These are phyloP conservation scores for Lyophyllum decastes DNA, from an alignment of 768 basidiomycete species.

Conservation along the genomic window DNA sequence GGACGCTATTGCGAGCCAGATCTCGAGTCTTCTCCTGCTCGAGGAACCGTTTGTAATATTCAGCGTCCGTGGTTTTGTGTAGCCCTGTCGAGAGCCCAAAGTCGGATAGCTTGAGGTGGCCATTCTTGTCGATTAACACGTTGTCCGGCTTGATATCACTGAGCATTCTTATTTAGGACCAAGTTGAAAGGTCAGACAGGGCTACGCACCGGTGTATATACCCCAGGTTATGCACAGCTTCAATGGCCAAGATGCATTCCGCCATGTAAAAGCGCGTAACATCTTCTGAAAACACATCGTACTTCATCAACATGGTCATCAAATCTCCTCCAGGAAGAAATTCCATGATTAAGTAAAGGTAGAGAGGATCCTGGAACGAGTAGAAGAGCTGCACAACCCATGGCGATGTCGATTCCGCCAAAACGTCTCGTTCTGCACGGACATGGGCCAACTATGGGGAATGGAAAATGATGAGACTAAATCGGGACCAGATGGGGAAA, in stretches of 20 bases:
- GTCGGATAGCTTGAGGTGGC: constrained; percentile 96
- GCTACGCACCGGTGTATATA: constrained; percentile 90
- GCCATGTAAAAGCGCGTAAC: constrained; percentile 99
- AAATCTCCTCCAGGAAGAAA: constrained; percentile 89
- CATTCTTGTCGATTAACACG: constrained; percentile 95
- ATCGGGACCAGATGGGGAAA: neutral
- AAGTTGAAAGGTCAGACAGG: neutral
- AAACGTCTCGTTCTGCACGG: constrained; percentile 93
- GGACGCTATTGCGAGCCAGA: constrained; percentile 87
- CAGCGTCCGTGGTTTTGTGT: constrained; percentile 93
- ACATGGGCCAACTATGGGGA: constrained; percentile 86
- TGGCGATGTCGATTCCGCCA: constrained; percentile 93
- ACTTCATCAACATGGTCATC: constrained; percentile 99
- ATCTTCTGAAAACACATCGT: constrained; percentile 98
- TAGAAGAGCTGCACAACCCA: constrained; percentile 99
- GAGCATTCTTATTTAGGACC: constrained; percentile 7
- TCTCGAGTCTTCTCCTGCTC: constrained; percentile 72
- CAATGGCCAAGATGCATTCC: constrained; percentile 96
- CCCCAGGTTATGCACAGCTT: constrained; percentile 97
- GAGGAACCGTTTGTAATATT: constrained; percentile 90
- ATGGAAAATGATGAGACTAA: neutral
- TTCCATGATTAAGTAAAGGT: constrained; percentile 96
- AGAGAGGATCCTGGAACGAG: constrained; percentile 95
- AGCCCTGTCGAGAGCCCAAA: constrained; percentile 98
- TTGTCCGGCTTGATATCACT: constrained; percentile 99